These are phyloP conservation scores for Limnomonas spitsbergensis DNA, from an alignment of 139 green algal species.

Conservation along the genomic window DNA sequence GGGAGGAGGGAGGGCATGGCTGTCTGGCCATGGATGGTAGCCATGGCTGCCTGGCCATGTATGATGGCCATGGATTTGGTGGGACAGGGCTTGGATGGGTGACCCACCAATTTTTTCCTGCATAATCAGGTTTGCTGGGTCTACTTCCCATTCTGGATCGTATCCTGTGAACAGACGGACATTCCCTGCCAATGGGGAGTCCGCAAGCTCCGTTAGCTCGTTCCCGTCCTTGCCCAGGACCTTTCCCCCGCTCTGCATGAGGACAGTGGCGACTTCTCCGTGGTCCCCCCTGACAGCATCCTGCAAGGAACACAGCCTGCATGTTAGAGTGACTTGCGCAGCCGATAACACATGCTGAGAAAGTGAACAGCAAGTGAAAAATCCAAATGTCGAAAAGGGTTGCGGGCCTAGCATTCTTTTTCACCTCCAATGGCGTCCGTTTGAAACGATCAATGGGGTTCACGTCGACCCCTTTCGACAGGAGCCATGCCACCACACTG, in stretches of 20 bases:
- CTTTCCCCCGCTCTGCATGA: slow-evolving; percentile 70
- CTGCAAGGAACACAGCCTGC: too few relatives aligned
- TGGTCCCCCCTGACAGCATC: slow-evolving; percentile 82
- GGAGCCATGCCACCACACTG: slow-evolving; percentile 78
- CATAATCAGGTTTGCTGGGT: slow-evolving; percentile 62
- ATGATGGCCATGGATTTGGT: too few relatives aligned
- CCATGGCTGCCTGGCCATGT: too few relatives aligned
- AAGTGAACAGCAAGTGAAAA: too few relatives aligned
- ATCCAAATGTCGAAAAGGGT: too few relatives aligned
- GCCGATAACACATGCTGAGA: too few relatives aligned
- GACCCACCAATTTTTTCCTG: slow-evolving; percentile 75
- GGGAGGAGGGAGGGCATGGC: too few relatives aligned
- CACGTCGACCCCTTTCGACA: slow-evolving; percentile 63
- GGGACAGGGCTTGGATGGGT: too few relatives aligned
- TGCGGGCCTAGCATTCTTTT: too few relatives aligned
- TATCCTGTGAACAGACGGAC: slow-evolving; percentile 57
- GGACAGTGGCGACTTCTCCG: slow-evolving; percentile 70
- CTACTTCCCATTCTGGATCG: slow-evolving; percentile 83
- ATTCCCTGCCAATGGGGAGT: slow-evolving; percentile 50
- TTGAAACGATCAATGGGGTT: slow-evolving; percentile 86
- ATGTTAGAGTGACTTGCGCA: too few relatives aligned
- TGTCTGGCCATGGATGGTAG: too few relatives aligned
- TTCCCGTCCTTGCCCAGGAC: slow-evolving; percentile 49
- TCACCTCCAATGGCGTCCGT: slow-evolving; percentile 83
- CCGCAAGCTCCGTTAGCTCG: slow-evolving; percentile 45